Evolutionary conservation across 345 rosid species (phyloP).

Genomic region (Syzygium grande): DNA sequence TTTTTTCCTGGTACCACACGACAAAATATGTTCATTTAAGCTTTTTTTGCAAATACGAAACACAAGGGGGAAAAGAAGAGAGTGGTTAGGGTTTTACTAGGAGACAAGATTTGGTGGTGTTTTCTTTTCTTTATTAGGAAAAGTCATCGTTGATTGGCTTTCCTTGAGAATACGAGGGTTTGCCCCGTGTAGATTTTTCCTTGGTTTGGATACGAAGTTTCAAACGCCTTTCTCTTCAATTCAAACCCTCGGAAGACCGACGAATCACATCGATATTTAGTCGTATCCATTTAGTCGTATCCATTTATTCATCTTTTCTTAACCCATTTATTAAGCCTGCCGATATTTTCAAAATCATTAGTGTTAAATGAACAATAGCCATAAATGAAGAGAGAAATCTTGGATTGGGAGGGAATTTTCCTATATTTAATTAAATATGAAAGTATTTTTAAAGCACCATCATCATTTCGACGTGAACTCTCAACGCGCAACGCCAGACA

Average conservation of each 20-base stretch:
- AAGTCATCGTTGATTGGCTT: not conserved
- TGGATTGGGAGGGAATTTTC: no score
- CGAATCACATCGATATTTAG: not conserved
- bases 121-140: not conserved
- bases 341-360: not conserved
- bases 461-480: not conserved
- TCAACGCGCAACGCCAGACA: no score
- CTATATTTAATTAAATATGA: no score
- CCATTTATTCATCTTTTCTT: not conserved
- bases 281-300: not conserved
- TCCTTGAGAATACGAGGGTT: not conserved
- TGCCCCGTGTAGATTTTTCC: not conserved
- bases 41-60: not conserved
- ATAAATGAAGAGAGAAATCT: not conserved
- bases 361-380: not conserved
- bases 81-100: not conserved
- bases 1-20: not conserved
- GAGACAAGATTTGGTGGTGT: not conserved
- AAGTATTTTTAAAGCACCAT: no score
- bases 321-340: not conserved
- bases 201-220: not conserved
- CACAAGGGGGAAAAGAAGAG: not conserved
- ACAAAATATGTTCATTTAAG: not conserved
- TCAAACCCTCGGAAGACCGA: slow-evolving; percentile 1
- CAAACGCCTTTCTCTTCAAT: not conserved